Evolutionary conservation across 208 protist genomes (phyloP), one percentile per base, ranked within the genome.

Genomic region (Wallacemonas sp.): DNA sequence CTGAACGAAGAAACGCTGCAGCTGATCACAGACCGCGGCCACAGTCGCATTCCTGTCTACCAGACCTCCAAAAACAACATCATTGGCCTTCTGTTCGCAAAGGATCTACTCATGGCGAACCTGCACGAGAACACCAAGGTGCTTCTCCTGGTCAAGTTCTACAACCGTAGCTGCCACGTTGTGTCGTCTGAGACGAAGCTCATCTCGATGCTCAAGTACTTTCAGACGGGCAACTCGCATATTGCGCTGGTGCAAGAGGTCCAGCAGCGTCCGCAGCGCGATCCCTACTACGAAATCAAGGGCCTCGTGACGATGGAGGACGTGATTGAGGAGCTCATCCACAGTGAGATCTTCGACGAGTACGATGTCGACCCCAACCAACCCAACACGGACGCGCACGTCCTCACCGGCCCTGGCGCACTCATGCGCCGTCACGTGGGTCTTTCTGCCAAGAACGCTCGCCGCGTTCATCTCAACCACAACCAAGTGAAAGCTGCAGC

Each of bases 301-400:
- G 98, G 98, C 59, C 89, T 99, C 52, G 91, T 98, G 10, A 98
- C 97, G 38, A 89, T 99, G 71, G 98, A 99, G 69, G 98, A 99
- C 68, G 81, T 99, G 36, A 97, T 99, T 54, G 97, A 99, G 74
- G 94, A 98, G 68, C 94, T 99, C 48, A 97, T 99, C 68, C 87
- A 96, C 71, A 96, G 95, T 55, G 97, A 99, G 75, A 99, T 99
- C 73, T 91, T 98, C 28, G 98, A 99, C 77, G 98, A 99, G 81
- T 97, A 94, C 57, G 98, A 99, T 74, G 63, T 81, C 11, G 88
- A 81, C 61, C 86, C 87, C 12, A 71, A 77, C 22, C 63, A 72
- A 39, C 63, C 67, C 7, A 39, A 32, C 10, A 42, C 49, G 14
- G 52, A 50, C 23, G 39, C 46, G 61, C 25, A 41, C 69, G 5